These are phyloP conservation scores for Buxus sempervirens DNA, from an alignment of 164 flowering plant species.

Conservation along the genomic window DNA sequence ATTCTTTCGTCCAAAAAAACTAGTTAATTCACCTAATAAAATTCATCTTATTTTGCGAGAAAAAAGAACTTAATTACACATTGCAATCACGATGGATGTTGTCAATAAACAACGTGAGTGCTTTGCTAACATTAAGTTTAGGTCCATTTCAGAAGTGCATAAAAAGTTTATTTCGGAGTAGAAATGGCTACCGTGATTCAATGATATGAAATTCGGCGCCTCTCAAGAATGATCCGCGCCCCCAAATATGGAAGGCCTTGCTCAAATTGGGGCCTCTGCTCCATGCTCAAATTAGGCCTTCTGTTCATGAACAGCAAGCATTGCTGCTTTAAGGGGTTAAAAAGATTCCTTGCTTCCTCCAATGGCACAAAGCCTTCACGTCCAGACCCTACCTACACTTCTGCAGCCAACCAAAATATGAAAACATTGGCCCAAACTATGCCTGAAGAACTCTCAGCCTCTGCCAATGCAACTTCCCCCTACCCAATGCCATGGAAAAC, in stretches of 20 bases:
- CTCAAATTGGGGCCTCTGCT: too few species aligned
- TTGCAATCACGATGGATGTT: too few species aligned
- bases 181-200: conserved; percentile 41
- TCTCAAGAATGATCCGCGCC: conserved; percentile 75
- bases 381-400: conserved; percentile 86
- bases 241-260: conserved; percentile 86
- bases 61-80: too few species aligned
- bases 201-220: conserved; percentile 38
- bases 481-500: conserved; percentile 72
- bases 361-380: conserved; percentile 51
- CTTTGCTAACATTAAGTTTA: too few species aligned
- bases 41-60: too few species aligned
- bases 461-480: conserved; percentile 62
- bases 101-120: too few species aligned
- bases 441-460: conserved; percentile 46
- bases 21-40: too few species aligned
- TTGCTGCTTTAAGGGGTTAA: conserved; percentile 76
- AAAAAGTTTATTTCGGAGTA: neutral
- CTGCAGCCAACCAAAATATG: conserved; percentile 87
- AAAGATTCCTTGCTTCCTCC: conserved; percentile 88
- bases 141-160: too few species aligned
- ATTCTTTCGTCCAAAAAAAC: too few species aligned
- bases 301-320: conserved; percentile 73
- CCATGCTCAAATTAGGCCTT: too few species aligned
- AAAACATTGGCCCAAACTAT: conserved; percentile 82